These are phyloP conservation scores for Stylonectria norvegica DNA, from an alignment of 2,329 filamentous ascomycete species.

Conservation along the genomic window DNA sequence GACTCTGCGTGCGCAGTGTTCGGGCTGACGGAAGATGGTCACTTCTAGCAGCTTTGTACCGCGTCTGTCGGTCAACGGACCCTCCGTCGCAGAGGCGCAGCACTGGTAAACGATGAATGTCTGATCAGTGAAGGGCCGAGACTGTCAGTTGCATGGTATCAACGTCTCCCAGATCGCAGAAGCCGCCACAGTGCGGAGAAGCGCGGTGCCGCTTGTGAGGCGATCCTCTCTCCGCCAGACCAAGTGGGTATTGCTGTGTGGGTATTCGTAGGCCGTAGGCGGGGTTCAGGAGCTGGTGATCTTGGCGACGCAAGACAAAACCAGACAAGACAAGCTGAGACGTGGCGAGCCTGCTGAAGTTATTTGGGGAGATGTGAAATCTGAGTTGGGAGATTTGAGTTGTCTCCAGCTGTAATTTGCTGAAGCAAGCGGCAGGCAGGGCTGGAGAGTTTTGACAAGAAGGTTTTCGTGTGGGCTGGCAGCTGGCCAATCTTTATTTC, in stretches of 20 bases:
- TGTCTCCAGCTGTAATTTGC: too few relatives aligned
- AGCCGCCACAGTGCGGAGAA: neutral
- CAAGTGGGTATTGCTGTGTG: neutral
- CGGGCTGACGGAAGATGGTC: neutral
- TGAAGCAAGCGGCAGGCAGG: too few relatives aligned
- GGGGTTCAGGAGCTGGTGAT: neutral
- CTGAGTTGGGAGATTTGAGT: too few relatives aligned
- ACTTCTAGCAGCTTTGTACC: too few relatives aligned
- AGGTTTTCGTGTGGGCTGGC: too few relatives aligned
- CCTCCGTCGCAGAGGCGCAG: too few relatives aligned
- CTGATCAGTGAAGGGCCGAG: constrained; percentile 5
- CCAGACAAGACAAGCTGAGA: too few relatives aligned
- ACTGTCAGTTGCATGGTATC: constrained; percentile 6
- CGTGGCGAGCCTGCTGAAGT: neutral
- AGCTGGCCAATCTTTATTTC: too few relatives aligned
- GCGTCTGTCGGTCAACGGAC: too few relatives aligned
- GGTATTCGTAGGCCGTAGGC: too few relatives aligned
- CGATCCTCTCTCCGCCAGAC: neutral
- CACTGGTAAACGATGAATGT: constrained; percentile 4
- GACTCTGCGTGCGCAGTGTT: neutral
- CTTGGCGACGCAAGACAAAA: too few relatives aligned
- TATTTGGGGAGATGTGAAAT: neutral
- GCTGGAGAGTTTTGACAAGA: too few relatives aligned
- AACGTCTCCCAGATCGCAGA: neutral
- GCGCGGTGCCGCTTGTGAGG: neutral